These are phyloP conservation scores for Nevesoporus exiguus DNA, from an alignment of 768 basidiomycete species.

Conservation along the genomic window DNA sequence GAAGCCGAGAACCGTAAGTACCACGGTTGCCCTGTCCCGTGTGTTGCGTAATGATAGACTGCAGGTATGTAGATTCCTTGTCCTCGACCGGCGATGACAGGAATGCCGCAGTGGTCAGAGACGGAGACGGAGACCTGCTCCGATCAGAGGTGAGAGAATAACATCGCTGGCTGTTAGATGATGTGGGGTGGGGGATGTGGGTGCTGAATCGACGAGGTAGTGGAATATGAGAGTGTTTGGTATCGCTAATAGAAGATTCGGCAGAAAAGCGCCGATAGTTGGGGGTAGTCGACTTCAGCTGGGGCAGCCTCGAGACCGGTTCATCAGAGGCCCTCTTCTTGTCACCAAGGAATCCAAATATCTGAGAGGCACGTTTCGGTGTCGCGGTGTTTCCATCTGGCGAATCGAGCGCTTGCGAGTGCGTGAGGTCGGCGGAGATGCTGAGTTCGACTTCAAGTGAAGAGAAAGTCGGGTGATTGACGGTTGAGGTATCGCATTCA, in stretches of 20 bases:
- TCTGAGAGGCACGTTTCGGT: slow-evolving; percentile 67
- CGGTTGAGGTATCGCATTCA: slow-evolving; percentile 43
- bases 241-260: slow-evolving; percentile 27
- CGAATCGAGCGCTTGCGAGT: slow-evolving; percentile 14
- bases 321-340: slow-evolving; percentile 40
- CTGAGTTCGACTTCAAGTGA: slow-evolving; percentile 78
- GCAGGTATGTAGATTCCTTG: background rate
- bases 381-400: slow-evolving; percentile 46
- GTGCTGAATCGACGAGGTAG: slow-evolving; percentile 11
- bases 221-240: slow-evolving; percentile 18
- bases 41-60: slow-evolving; percentile 3
- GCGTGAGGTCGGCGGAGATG: slow-evolving; percentile 40
- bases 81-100: slow-evolving; percentile 1
- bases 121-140: slow-evolving; percentile 7
- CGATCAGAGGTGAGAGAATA: slow-evolving; percentile 14
- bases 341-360: slow-evolving; percentile 68
- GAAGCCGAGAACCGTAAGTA: slow-evolving; percentile 43
- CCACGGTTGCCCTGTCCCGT: slow-evolving; percentile 32
- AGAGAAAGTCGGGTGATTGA: slow-evolving; percentile 46
- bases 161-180: slow-evolving; percentile 10
- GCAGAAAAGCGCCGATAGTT: slow-evolving; percentile 22
- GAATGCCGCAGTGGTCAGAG: slow-evolving; percentile 1
- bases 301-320: slow-evolving; percentile 30
- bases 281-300: slow-evolving; percentile 23
- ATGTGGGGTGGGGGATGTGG: slow-evolving; percentile 10